Base-by-base conservation (phyloP, 805 yeast genomes). In the Zygotorulaspora florentina region DNA sequence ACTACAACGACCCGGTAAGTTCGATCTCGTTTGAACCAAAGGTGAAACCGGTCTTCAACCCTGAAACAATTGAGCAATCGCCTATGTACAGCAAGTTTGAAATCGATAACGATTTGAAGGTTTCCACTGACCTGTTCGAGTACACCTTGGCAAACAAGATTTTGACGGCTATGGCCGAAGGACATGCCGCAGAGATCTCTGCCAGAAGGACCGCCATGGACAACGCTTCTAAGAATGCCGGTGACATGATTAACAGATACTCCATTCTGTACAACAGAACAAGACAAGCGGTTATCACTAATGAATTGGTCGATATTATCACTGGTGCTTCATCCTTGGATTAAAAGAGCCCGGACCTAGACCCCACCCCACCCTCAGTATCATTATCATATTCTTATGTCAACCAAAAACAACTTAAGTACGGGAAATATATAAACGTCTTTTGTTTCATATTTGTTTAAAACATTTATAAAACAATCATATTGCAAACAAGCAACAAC, bases 131-230 rank as follows among this genome's bases (percentile, higher is more conserved):
- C 55, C 71, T 87, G 59, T 69, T 95, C 56, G 95, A 90, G 74
- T 88, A 86, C 75, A 77, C 95, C 40, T 78, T 93, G 60, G 90
- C 98, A 56, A 90, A 87, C 80, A 80, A 88, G 64, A 78, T 91
- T 62, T 80, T 85, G 69, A 74, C 90, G 64, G 97, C 96, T 51
- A 79, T 90, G 79, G 91, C 97, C 55, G 96, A 93, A 70, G 98
- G 97, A 72, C 90, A 91, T 73, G 97, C 98, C 52, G 87, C 98
- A 48, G 99, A 91, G 79, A 80, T 90, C 58, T 85, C 95, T 55
- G 96, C 99, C 51, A 90, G 99, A 83, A 90, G 99, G 83, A 91
- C 88, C 70, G 98, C 99, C 60, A 91, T 91, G 99, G 99, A 91
- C 75, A 93, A 93, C 68, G 99, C 99, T 54, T 89, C 97, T 60